Evolutionary conservation across 2,329 filamentous ascomycete species (phyloP).

Genomic region (Erysiphe pulchra): DNA sequence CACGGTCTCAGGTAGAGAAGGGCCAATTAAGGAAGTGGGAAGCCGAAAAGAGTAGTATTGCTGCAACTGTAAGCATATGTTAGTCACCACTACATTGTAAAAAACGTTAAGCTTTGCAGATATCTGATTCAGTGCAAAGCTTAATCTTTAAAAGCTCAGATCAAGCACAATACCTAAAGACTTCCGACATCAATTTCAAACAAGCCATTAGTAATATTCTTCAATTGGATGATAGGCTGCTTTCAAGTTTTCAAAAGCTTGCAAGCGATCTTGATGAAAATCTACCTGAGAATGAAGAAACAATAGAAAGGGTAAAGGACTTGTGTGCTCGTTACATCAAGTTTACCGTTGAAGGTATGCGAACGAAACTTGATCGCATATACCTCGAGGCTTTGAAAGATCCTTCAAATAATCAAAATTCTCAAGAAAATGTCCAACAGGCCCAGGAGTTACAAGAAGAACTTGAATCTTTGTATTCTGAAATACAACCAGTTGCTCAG

Average conservation of each 20-base stretch:
- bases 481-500: slow-evolving; percentile 42
- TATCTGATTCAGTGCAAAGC: slow-evolving; percentile 22
- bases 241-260: slow-evolving; percentile 39
- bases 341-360: slow-evolving; percentile 26
- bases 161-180: slow-evolving; percentile 24
- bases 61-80: slow-evolving; percentile 16
- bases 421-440: slow-evolving; percentile 13
- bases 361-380: slow-evolving; percentile 27
- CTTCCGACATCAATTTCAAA: slow-evolving; percentile 19
- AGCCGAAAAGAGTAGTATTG: slow-evolving; percentile 17
- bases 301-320: slow-evolving; percentile 31
- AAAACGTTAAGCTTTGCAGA: slow-evolving; percentile 12
- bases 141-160: slow-evolving; percentile 22
- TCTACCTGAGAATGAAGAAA: slow-evolving; percentile 24
- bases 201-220: slow-evolving; percentile 24
- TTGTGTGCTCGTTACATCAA: slow-evolving; percentile 32
- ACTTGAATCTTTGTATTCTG: slow-evolving; percentile 41
- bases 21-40: slow-evolving; percentile 18
- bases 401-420: slow-evolving; percentile 1
- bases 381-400: slow-evolving; percentile 23
- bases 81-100: background rate
- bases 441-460: slow-evolving; percentile 31
- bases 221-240: slow-evolving; percentile 35
- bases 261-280: slow-evolving; percentile 31
- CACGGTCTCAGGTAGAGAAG: slow-evolving; percentile 16